Evolutionary conservation across 495 filamentous ascomycete genomes (phyloP), one percentile per base, ranked within the genome.

Genomic region (Paragyromitra xinjiangensis): DNA sequence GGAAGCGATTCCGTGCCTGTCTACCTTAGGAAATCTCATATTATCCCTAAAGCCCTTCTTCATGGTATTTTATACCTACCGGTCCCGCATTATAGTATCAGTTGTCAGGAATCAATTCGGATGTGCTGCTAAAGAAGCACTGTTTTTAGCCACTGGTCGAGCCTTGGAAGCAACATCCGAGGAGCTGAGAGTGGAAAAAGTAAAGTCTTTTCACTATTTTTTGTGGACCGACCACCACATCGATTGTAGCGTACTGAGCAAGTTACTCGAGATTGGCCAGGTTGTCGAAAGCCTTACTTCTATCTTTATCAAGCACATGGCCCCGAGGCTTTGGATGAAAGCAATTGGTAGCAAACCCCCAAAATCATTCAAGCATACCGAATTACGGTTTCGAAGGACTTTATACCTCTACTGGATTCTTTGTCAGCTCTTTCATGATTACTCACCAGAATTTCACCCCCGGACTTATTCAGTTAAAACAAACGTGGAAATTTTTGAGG

Each of bases 21-120:
- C 55, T 9, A n/a, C 16, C 16, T 34, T 58, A 5, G 11, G 22
- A 16, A 65, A 65, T 50, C 45, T 65, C 12, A 19, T 34, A 12
- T 64, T 65, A 8, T 29, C 22, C 3, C 11, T 29, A 6, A 26
- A 34, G 7, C 24, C 5, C 19, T 24, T 50, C 1, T 65, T 34
- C 42, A 14, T 5, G 2, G n/a, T 65, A 37, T 65, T 65, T 19
- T 19, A 14, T 6, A 51, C 22, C 24, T 29, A 65, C 42, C 42
- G 11, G 1, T 1, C 11, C 24, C 5, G 12, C 1, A 12, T 65
- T 19, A 22, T 65, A 24, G n/a, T 8, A 29, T 50, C 63, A 1
- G 63, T 65, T 6, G 37, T 65, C 6, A 34, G 14, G 7, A 65
- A 65, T 22, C 44, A 65, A 34, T 65, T 65, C 4, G 24, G 63